These are phyloP conservation scores for Delonix regia DNA, from an alignment of 306 rosid genomes.

Conservation along the genomic window DNA sequence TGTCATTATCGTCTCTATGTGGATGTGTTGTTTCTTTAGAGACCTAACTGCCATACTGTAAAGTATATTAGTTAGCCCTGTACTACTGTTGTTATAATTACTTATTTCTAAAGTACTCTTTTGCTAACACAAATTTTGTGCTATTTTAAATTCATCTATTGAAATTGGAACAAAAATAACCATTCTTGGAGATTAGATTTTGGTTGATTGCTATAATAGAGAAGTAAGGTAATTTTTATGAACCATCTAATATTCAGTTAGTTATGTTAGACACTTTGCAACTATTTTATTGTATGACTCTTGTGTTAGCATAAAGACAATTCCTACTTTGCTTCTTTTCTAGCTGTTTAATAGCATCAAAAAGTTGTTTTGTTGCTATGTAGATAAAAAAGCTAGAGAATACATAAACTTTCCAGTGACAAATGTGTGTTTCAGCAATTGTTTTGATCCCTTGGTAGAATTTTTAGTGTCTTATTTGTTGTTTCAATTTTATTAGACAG, in stretches of 20 bases:
- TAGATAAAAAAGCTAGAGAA: not conserved
- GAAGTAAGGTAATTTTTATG: not conserved
- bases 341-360: not conserved
- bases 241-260: not conserved
- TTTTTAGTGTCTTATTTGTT: not conserved
- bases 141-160: not conserved
- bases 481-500: not conserved
- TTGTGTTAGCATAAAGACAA: not conserved
- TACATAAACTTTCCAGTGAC: constrained; percentile 2
- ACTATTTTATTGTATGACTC: not conserved
- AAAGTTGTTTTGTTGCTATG: not conserved
- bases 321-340: not conserved
- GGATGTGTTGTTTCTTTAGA: not conserved
- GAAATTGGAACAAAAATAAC: not conserved
- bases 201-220: not conserved
- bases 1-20: not conserved
- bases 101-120: not conserved
- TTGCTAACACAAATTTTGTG: not conserved
- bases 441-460: not conserved
- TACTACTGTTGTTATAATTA: not conserved
- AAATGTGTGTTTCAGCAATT: not conserved
- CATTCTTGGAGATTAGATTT: not conserved
- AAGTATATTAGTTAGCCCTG: not conserved
- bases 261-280: not conserved
- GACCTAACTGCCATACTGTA: not conserved